Evolutionary conservation across 2,329 filamentous ascomycete species (phyloP).

Genomic region (Colletotrichum lupini): DNA sequence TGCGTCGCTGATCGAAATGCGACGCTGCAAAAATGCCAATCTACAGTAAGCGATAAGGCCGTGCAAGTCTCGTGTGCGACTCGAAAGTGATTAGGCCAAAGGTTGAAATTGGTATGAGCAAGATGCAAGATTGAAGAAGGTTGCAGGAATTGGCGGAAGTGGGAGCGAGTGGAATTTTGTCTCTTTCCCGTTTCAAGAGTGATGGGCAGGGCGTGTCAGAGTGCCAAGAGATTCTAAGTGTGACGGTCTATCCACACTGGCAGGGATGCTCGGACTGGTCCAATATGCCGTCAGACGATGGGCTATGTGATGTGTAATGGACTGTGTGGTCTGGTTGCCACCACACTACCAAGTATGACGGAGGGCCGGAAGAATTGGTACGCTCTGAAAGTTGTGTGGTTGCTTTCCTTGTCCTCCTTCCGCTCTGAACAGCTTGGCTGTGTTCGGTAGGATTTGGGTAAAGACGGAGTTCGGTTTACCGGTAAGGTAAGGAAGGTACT

Average conservation of each 20-base stretch:
- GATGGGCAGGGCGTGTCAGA: conserved; percentile 14
- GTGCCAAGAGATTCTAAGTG: conserved; percentile 22
- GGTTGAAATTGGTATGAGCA: background rate
- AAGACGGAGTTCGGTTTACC: background rate
- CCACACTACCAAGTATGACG: conserved; percentile 8
- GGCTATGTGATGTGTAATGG: conserved; percentile 20
- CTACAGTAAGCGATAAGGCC: background rate
- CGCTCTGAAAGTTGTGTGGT: background rate
- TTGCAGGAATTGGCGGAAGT: conserved; percentile 12
- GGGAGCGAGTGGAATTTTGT: conserved; percentile 18
- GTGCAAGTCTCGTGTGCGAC: background rate
- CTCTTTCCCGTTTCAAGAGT: conserved; percentile 25
- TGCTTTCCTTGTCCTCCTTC: background rate
- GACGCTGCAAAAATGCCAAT: background rate
- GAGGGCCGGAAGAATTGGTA: background rate
- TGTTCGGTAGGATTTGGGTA: background rate
- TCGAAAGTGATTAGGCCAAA: background rate
- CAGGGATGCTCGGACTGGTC: conserved; percentile 27
- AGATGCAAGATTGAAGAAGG: background rate
- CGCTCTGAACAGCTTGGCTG: background rate
- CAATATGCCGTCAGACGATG: conserved; percentile 15
- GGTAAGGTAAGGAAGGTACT: background rate
- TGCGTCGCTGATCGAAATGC: background rate
- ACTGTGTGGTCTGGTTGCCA: conserved; percentile 26
- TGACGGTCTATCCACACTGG: background rate